These are phyloP conservation scores for Kregervanrija delftensis DNA, from an alignment of 805 yeast genomes.

Conservation along the genomic window DNA sequence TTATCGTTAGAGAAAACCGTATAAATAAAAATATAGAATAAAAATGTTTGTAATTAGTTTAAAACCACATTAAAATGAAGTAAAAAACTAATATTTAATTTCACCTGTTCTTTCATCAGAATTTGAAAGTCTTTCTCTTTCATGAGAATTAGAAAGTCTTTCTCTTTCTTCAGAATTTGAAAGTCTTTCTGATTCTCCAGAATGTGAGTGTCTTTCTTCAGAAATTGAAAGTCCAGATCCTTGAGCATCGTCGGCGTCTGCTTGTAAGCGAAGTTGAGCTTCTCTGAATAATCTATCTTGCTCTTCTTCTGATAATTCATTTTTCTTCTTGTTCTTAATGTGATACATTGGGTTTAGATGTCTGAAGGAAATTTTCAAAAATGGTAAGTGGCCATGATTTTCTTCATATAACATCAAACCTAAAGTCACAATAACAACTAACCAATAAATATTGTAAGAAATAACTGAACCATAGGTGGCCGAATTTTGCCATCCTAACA, in stretches of 20 bases:
- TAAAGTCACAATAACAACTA: constrained; percentile 50
- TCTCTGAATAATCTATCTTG: constrained; percentile 43
- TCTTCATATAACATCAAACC: constrained; percentile 74
- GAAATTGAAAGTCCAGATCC: constrained; percentile 3
- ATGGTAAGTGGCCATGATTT: constrained; percentile 75
- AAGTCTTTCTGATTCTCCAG: constrained; percentile 9
- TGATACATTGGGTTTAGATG: constrained; percentile 67
- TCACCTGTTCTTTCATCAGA: too few species aligned
- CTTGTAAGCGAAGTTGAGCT: constrained; percentile 23
- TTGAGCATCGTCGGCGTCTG: too few species aligned
- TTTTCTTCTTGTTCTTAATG: constrained; percentile 60
- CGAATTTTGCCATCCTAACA: constrained; percentile 95
- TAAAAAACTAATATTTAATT: too few species aligned
- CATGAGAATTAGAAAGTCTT: constrained; percentile 2
- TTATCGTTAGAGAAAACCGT: too few species aligned
- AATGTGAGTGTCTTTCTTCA: constrained; percentile 24
- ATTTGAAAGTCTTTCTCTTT: too few species aligned
- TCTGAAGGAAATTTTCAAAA: constrained; percentile 38
- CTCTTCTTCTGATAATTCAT: constrained; percentile 47
- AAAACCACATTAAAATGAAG: too few species aligned
- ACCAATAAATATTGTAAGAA: constrained; percentile 87
- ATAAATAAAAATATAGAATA: too few species aligned
- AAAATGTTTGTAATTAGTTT: too few species aligned
- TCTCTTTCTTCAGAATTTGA: constrained; percentile 8
- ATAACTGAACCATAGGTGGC: constrained; percentile 91